phyloP scores from a whole-genome alignment of 129 eudicot genomes.

The Flaveria robusta region DNA sequence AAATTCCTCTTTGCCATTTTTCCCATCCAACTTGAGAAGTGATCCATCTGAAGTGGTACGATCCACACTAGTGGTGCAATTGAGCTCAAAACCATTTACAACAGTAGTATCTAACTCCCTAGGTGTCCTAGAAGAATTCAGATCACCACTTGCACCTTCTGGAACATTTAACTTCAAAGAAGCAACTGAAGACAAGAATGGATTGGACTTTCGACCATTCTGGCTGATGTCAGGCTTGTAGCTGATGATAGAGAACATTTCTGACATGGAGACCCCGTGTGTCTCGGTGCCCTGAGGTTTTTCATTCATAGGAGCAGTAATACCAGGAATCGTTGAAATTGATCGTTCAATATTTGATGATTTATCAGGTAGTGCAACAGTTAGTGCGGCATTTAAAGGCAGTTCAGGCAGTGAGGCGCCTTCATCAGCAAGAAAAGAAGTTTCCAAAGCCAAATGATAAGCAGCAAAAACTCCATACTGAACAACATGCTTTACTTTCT shows the following conservation, averaged over 20 bases:
- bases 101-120: constrained; percentile 15
- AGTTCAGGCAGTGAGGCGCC: constrained; percentile 94
- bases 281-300: constrained; percentile 48
- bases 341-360: constrained; percentile 69
- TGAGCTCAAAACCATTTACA: constrained; percentile 35
- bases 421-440: constrained; percentile 99
- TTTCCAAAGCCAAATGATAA: constrained; percentile 93
- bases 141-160: constrained; percentile 32
- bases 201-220: constrained; percentile 31
- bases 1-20: constrained; percentile 67
- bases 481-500: constrained; percentile 94
- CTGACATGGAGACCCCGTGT: constrained; percentile 56
- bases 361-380: constrained; percentile 85
- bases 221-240: constrained; percentile 31
- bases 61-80: constrained; percentile 6
- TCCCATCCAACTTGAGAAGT: constrained; percentile 41
- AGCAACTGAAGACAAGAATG: constrained; percentile 31
- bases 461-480: constrained; percentile 98
- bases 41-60: constrained; percentile 30
- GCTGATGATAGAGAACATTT: constrained; percentile 37
- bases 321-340: constrained; percentile 83
- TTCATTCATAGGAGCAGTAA: constrained; percentile 42
- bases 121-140: constrained; percentile 27
- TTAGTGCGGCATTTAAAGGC: constrained; percentile 66
- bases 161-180: constrained; percentile 25